Percentiles rank a stretch among this genome's conserved stretches.
phyloP scores from a whole-genome alignment of 1,284 basidiomycete genomes.

The Ceratobasidium sp. region DNA sequence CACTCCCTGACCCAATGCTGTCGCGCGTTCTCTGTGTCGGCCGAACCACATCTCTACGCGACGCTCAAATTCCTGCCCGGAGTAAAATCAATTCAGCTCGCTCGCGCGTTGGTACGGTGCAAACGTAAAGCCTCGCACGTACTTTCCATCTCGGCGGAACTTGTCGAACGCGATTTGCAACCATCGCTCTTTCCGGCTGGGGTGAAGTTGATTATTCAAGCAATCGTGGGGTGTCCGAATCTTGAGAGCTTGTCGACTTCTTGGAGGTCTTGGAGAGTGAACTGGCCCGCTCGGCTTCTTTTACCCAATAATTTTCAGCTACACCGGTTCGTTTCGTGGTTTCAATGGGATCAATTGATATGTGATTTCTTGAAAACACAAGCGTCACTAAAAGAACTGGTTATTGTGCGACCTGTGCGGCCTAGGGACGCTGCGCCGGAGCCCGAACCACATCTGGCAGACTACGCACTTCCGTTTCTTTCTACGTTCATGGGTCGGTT shows the following conservation, averaged over 20 bases:
- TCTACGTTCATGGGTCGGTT: constrained; percentile 18
- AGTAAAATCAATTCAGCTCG: background rate
- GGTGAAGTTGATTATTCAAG: constrained; percentile 2
- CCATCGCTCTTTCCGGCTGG: constrained; percentile 10
- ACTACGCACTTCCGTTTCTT: constrained; percentile 5
- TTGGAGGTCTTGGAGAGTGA: constrained; percentile 6
- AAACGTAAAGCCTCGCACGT: too few relatives aligned
- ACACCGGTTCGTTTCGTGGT: constrained; percentile 20
- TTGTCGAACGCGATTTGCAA: background rate
- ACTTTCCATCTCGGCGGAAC: background rate
- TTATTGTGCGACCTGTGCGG: constrained; percentile 7
- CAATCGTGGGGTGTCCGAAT: constrained; percentile 29
- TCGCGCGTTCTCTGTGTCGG: constrained; percentile 14
- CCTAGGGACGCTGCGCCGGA: background rate
- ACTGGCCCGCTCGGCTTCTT: constrained; percentile 11
- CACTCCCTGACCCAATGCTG: background rate
- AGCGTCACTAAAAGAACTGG: constrained; percentile 7
- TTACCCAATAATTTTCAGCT: constrained; percentile 12
- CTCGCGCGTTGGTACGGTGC: constrained; percentile 2
- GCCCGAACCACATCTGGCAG: background rate
- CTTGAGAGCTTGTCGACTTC: constrained; percentile 9
- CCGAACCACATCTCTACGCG: constrained; percentile 8
- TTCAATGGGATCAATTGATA: constrained; percentile 20
- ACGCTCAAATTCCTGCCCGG: constrained; percentile 6
- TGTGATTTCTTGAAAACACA: constrained; percentile 21